phyloP scores from a whole-genome alignment of 2,329 filamentous ascomycete species.

The Alternaria tenuissima region DNA sequence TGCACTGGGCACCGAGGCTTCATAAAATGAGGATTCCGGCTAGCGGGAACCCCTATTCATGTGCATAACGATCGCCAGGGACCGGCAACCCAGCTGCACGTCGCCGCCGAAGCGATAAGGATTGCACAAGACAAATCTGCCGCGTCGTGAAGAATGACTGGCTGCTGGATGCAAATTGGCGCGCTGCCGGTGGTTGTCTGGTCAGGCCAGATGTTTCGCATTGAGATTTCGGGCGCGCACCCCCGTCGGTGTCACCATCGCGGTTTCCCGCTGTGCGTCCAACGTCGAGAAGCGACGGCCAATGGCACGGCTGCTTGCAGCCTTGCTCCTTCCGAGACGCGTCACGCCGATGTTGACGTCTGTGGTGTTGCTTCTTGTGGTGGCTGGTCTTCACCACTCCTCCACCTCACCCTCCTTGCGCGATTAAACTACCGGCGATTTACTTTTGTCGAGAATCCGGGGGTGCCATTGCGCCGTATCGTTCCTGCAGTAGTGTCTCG shows the following conservation, averaged over 20 bases:
- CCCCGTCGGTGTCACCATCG: constrained; percentile 3
- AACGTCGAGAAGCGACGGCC: constrained; percentile 9
- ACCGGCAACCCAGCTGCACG: constrained; percentile 5
- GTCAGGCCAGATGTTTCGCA: constrained; percentile 13
- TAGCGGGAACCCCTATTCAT: constrained; percentile 17
- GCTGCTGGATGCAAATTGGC: constrained; percentile 9
- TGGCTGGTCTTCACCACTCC: neutral
- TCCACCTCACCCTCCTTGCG: neutral
- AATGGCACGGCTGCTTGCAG: neutral
- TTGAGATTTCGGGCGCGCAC: constrained; percentile 10
- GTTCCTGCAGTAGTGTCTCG: constrained; percentile 31
- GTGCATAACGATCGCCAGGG: constrained; percentile 1
- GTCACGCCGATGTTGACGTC: constrained; percentile 1
- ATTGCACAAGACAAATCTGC: neutral
- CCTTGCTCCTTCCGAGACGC: constrained; percentile 1
- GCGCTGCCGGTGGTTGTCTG: constrained; percentile 5
- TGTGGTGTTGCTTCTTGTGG: neutral
- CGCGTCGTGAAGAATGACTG: neutral
- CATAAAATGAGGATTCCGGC: constrained; percentile 22
- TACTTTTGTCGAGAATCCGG: constrained; percentile 12
- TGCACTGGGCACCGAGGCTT: constrained; percentile 12
- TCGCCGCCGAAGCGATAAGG: constrained; percentile 1
- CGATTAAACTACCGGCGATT: neutral
- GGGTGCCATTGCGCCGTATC: constrained; percentile 13
- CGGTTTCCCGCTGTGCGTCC: constrained; percentile 9